Evolutionary conservation across 441 rosid species (phyloP).

Genomic region (Aquilaria agallochum): DNA sequence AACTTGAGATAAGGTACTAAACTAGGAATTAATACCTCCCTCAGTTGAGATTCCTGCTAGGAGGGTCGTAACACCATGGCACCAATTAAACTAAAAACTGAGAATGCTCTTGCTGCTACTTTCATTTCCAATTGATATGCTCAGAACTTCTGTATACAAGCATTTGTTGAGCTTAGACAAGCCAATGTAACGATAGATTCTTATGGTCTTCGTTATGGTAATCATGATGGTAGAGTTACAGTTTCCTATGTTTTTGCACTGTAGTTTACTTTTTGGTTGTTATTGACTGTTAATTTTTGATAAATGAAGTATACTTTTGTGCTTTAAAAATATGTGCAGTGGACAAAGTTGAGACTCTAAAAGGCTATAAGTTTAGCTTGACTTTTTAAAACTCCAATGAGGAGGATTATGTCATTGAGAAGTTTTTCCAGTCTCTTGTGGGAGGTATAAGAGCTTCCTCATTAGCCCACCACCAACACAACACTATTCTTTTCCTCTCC

Average conservation of each 20-base stretch:
- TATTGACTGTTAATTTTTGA: background rate
- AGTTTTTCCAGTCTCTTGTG: constrained; percentile 87
- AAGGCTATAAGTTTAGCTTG: constrained; percentile 81
- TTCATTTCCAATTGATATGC: constrained; percentile 89
- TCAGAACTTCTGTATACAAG: constrained; percentile 74
- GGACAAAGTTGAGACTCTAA: constrained; percentile 80
- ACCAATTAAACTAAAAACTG: constrained; percentile 72
- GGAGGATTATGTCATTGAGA: constrained; percentile 96
- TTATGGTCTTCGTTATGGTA: constrained; percentile 78
- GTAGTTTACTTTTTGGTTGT: background rate
- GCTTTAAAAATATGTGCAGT: constrained; percentile 38
- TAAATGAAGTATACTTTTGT: constrained; percentile 1
- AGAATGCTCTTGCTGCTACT: constrained; percentile 85
- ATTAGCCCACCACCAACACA: background rate
- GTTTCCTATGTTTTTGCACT: background rate
- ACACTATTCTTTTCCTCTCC: background rate
- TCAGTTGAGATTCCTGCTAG: constrained; percentile 26
- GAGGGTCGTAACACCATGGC: constrained; percentile 92
- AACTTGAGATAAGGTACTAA: too few species aligned
- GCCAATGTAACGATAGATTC: constrained; percentile 63
- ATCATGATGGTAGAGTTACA: constrained; percentile 64
- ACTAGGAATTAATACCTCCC: constrained; percentile 44
- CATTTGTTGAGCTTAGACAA: constrained; percentile 64
- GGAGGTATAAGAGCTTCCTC: constrained; percentile 50
- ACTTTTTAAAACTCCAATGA: constrained; percentile 97